Percentiles rank a stretch among this genome's conserved stretches.
These are phyloP conservation scores for Tetrapisispora phaffii DNA, from an alignment of 805 yeast species.

Conservation along the genomic window DNA sequence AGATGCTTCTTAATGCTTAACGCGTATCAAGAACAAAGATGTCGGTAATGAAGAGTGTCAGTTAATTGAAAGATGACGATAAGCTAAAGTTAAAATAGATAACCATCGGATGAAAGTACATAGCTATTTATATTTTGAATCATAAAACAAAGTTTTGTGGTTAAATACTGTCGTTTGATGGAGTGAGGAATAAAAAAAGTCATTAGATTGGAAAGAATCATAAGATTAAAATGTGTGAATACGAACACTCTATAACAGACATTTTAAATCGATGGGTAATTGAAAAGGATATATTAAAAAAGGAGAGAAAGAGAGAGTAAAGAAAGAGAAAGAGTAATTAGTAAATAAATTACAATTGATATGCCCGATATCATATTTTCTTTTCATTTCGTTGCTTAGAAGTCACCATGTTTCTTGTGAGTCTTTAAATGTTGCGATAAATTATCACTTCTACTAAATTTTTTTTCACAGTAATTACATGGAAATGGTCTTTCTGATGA, in stretches of 20 bases:
- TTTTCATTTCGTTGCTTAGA: constrained; percentile 9
- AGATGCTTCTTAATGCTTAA: no score
- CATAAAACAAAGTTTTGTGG: no score
- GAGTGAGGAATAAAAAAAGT: not conserved
- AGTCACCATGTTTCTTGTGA: constrained; percentile 34
- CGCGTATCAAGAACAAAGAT: no score
- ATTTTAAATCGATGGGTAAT: not conserved
- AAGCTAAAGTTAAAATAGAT: no score
- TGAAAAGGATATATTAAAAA: not conserved
- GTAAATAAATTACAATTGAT: not conserved
- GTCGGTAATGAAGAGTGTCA: no score
- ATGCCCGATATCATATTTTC: constrained; percentile 1
- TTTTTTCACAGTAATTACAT: constrained; percentile 49
- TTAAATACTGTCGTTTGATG: no score
- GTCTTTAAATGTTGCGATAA: constrained; percentile 55
- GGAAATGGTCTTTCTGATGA: constrained; percentile 50
- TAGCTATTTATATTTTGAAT: no score
- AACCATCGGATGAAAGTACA: no score
- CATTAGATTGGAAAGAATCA: not conserved
- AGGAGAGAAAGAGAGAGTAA: not conserved
- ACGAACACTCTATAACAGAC: not conserved
- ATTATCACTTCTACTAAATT: constrained; percentile 59
- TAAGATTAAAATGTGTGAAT: not conserved
- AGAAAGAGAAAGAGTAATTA: not conserved
- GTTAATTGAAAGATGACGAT: no score